A percentile compares a stretch with the other conserved stretches of the same genome.
Conservation (phyloP, 2,329 filamentous ascomycete genomes). For the Ophiobolus disseminans region DNA sequence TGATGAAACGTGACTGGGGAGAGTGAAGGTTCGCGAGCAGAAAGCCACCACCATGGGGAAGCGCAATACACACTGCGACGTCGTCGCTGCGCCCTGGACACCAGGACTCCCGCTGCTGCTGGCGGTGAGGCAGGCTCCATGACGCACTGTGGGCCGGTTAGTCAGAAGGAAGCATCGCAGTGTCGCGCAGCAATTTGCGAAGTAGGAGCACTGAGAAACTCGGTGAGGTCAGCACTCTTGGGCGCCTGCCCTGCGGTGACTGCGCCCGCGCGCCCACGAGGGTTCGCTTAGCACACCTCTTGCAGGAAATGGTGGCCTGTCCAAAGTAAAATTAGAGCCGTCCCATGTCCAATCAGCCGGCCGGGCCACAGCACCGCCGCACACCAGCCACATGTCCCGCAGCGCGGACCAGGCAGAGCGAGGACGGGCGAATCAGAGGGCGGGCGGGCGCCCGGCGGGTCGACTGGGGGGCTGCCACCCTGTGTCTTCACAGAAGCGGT, state of each 20-base stretch:
- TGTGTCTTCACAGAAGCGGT: constrained; percentile 40
- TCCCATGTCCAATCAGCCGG: constrained; percentile 22
- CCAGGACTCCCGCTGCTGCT: no score
- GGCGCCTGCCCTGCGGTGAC: constrained; percentile 6
- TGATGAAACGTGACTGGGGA: constrained; percentile 5
- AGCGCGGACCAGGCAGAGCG: constrained; percentile 29
- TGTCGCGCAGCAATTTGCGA: constrained; percentile 13
- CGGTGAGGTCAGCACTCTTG: constrained; percentile 41
- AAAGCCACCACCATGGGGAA: no score
- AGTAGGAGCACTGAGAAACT: constrained; percentile 10
- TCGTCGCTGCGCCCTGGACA: no score
- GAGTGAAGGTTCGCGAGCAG: background rate
- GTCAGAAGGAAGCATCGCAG: no score
- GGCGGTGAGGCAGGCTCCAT: background rate
- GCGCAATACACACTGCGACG: no score
- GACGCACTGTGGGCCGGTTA: background rate
- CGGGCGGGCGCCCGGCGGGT: constrained; percentile 19
- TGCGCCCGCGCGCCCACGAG: constrained; percentile 24
- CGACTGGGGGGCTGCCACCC: constrained; percentile 9
- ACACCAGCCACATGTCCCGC: constrained; percentile 33
- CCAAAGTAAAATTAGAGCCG: constrained; percentile 24
- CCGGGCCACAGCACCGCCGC: constrained; percentile 27
- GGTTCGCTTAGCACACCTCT: constrained; percentile 22
- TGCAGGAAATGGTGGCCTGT: constrained; percentile 30
- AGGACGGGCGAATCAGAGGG: constrained; percentile 30